Evolutionary conservation across 768 basidiomycete genomes (phyloP), one percentile per base, ranked within the genome.

Genomic region (Leucosporidium scottii): DNA sequence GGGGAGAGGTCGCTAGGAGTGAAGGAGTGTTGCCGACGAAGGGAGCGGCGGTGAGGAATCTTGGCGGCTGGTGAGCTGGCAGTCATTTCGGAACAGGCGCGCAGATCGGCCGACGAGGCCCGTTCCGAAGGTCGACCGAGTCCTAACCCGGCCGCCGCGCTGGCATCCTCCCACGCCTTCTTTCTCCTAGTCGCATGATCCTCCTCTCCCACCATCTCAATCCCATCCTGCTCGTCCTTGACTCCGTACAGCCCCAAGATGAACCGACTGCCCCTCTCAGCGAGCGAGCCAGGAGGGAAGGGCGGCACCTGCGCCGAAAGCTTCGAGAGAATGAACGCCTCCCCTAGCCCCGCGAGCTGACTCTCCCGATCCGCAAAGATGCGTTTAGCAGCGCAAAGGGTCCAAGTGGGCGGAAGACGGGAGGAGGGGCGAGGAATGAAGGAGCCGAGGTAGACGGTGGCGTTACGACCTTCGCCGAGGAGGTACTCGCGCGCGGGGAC

Each of bases 341-440:
- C 80, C 61, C 77, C 74, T 23, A 79, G 61, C 0, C 79, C 79
- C 67, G 79, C 74, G 10, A 76, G 73, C 61, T 80, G 78, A 15
- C 75, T 75, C 62, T 81, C 79, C 30, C 75, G 73, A 64, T 80
- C 81, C 1, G 76, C 72, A 5, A 75, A 72, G 30, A 79, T 63
- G 18, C 77, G 69, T 72, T 81, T 81, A n/a, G 77, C 79, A 0
- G 80, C 80, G 62, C 81, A 81, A 7, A 81, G 63, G 27, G 59
- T 65, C 77, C 80, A 78, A 0, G 8, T n/a, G n/a, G 36, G 36
- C n/a, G 28, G 59, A 4, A 25, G 28, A 15, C 18, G 13, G 31
- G 17, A 55, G 65, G 23, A 54, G 2, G 62, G 57, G 30, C 47
- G 69, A 47, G 27, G 67, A 12, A 54, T 21, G 61, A 67, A 75